Conservation (phyloP, 106 monocot species). For the Dactylorhiza incarnata region DNA sequence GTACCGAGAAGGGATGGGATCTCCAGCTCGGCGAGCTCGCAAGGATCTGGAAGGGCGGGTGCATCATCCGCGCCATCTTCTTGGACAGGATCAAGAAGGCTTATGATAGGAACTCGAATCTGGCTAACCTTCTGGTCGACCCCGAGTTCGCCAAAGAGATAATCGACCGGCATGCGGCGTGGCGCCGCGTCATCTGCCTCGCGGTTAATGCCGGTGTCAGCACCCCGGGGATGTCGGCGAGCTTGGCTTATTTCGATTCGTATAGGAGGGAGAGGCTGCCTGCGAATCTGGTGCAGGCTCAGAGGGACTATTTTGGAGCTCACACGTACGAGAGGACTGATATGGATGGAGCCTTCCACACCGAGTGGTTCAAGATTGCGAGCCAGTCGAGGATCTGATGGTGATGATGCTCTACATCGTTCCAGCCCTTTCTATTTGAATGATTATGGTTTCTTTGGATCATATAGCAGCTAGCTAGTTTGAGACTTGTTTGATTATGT, state of each 20-base stretch:
- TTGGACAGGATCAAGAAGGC: conserved; percentile 51
- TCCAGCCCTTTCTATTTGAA: neutral
- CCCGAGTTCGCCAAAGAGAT: conserved; percentile 56
- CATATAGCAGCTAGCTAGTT: too few relatives aligned
- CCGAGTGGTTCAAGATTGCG: conserved; percentile 56
- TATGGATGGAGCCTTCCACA: conserved; percentile 43
- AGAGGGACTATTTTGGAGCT: conserved; percentile 52
- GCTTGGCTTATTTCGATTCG: conserved; percentile 49
- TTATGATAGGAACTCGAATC: conserved; percentile 36
- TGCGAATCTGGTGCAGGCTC: conserved; percentile 52
- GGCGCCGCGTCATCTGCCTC: conserved; percentile 41
- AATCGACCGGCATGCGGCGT: conserved; percentile 35
- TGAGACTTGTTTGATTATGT: neutral
- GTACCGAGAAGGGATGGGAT: conserved; percentile 44
- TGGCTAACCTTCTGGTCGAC: conserved; percentile 42
- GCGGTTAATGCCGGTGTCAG: conserved; percentile 38
- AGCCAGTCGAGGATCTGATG: conserved; percentile 30
- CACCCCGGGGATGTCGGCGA: conserved; percentile 47
- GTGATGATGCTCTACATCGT: neutral
- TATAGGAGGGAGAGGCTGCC: conserved; percentile 51
- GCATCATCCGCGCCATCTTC: conserved; percentile 50
- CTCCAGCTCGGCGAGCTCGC: conserved; percentile 45
- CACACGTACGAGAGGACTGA: conserved; percentile 48
- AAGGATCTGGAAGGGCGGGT: conserved; percentile 52
- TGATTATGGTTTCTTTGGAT: neutral